Evolutionary conservation across 2,329 filamentous ascomycete species (phyloP).

Genomic region (Coniochaeta hoffmannii): DNA sequence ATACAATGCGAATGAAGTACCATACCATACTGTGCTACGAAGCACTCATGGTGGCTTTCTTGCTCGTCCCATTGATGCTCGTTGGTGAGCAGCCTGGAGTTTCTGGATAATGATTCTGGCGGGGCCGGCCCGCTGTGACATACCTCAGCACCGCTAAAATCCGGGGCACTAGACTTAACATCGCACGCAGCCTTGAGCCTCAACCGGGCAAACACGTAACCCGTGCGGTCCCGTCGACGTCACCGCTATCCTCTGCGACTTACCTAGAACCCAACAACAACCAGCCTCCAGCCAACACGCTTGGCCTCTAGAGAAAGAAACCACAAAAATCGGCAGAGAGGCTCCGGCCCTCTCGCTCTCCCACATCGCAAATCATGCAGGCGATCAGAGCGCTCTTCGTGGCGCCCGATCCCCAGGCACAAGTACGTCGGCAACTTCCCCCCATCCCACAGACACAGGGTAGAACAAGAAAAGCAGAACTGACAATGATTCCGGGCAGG

Average conservation of each 20-base stretch:
- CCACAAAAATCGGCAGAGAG: not conserved
- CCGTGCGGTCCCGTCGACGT: not conserved
- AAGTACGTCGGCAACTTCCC: constrained; percentile 50
- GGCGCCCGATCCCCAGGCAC: constrained; percentile 86
- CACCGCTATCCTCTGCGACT: constrained; percentile 2
- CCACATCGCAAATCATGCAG: constrained; percentile 57
- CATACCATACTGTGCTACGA: too few species aligned
- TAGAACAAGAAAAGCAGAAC: not conserved
- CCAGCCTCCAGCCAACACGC: not conserved
- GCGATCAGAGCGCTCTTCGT: constrained; percentile 78
- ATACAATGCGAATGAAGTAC: too few species aligned
- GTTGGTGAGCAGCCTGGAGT: too few species aligned
- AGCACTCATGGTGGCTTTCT: too few species aligned
- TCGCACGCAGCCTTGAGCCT: not conserved
- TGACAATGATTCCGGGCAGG: constrained; percentile 41
- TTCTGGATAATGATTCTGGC: not conserved
- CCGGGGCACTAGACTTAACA: not conserved
- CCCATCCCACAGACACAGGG: constrained; percentile 2
- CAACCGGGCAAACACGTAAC: not conserved
- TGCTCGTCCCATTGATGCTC: too few species aligned
- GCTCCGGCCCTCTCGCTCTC: constrained; percentile 8
- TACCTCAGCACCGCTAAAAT: not conserved
- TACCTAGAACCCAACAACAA: constrained; percentile 1
- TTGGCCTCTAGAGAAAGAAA: constrained; percentile 2
- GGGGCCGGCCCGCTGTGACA: not conserved